Evolutionary conservation across 2,329 filamentous ascomycete species (phyloP).

Genomic region (Hymenoscyphus fraxineus): DNA sequence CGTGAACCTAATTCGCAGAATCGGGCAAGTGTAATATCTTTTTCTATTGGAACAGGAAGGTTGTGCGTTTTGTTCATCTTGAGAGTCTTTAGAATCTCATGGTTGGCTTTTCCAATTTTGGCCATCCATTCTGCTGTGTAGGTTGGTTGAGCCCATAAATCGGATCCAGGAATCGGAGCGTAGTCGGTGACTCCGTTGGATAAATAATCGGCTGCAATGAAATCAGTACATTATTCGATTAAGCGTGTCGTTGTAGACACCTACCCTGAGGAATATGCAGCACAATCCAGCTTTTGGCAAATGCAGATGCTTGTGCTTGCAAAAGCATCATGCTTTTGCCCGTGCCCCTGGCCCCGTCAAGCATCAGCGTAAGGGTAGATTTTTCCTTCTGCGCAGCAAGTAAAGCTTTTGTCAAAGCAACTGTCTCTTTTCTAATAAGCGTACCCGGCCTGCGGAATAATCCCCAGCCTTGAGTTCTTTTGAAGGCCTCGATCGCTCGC

Average conservation of each 20-base stretch:
- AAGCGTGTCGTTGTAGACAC: conserved; percentile 23
- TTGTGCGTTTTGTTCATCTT: conserved; percentile 49
- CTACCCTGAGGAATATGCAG: conserved; percentile 85
- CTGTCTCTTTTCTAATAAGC: conserved; percentile 74
- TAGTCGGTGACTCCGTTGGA: conserved; percentile 80
- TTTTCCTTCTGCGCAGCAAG: conserved; percentile 49
- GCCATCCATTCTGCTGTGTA: conserved; percentile 73
- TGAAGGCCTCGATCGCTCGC: conserved; percentile 84
- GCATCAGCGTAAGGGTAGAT: conserved; percentile 58
- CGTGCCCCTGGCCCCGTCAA: conserved; percentile 69
- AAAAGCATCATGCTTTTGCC: conserved; percentile 87
- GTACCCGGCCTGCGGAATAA: conserved; percentile 79
- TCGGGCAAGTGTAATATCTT: conserved; percentile 59
- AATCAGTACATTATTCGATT: conserved; percentile 12
- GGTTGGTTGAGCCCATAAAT: conserved; percentile 71
- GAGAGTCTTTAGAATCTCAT: conserved; percentile 53
- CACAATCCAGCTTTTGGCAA: conserved; percentile 83
- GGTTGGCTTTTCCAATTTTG: conserved; percentile 70
- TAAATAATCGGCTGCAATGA: conserved; percentile 66
- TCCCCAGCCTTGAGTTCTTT: conserved; percentile 81
- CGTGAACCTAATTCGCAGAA: conserved; percentile 66
- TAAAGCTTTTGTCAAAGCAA: conserved; percentile 64
- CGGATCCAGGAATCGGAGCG: conserved; percentile 58
- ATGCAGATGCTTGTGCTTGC: conserved; percentile 77
- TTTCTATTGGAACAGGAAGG: conserved; percentile 56